Evolutionary conservation across 2,329 filamentous ascomycete species (phyloP).

Genomic region (Diaporthe aspalathi): DNA sequence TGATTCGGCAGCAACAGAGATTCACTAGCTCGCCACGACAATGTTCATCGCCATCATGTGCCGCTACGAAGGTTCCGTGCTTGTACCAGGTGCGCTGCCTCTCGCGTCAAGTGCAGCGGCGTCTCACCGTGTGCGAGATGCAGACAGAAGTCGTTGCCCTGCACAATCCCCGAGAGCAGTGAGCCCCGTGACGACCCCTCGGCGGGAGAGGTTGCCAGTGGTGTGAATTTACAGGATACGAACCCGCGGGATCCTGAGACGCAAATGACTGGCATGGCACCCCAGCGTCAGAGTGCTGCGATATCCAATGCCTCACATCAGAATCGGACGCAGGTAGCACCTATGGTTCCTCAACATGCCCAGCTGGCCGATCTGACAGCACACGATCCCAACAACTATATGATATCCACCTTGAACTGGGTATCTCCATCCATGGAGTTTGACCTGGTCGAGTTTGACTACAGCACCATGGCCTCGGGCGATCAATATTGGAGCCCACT

Average conservation of each 20-base stretch:
- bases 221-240: neutral
- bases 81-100: conserved; percentile 30
- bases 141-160: conserved; percentile 30
- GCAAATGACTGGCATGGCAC: neutral
- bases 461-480: conserved; percentile 22
- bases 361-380: conserved; percentile 14
- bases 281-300: neutral
- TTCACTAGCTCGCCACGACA: conserved; percentile 28
- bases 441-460: conserved; percentile 28
- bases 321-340: neutral
- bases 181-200: neutral
- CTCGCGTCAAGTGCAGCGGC: conserved; percentile 34
- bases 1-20: conserved; percentile 9
- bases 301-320: neutral
- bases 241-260: neutral
- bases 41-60: conserved; percentile 24
- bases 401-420: conserved; percentile 36
- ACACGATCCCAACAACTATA: conserved; percentile 19
- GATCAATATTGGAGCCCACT: conserved; percentile 32
- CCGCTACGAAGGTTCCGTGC: conserved; percentile 33
- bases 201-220: neutral
- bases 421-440: conserved; percentile 36
- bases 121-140: conserved; percentile 23
- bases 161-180: conserved; percentile 24
- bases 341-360: conserved; percentile 5